A percentile compares a stretch with the other conserved stretches of the same genome.
phyloP scores from a whole-genome alignment of 2,329 filamentous ascomycete species.

The Polychaeton citri region DNA sequence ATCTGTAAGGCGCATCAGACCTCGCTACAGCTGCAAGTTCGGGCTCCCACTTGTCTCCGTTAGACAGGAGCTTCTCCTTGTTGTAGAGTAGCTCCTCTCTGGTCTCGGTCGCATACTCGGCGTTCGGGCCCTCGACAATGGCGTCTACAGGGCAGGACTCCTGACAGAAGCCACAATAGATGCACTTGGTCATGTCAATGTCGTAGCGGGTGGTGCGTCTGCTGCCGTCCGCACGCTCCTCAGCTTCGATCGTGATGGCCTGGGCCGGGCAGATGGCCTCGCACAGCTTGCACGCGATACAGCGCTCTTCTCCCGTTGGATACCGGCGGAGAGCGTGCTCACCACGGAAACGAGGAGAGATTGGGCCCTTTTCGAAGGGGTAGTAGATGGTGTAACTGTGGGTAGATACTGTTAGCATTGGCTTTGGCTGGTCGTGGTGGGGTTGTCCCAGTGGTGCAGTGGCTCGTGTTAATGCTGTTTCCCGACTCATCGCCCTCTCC shows the following conservation, averaged over 20 bases:
- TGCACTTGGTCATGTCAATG: constrained; percentile 99
- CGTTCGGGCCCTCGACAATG: constrained; percentile 65
- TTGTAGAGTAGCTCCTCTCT: constrained; percentile 95
- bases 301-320: constrained; percentile 93
- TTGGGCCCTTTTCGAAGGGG: constrained; percentile 97
- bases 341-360: constrained; percentile 93
- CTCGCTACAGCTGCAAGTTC: constrained; percentile 85
- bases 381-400: constrained; percentile 93
- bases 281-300: constrained; percentile 99
- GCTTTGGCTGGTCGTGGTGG: no score
- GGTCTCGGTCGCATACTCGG: constrained; percentile 62
- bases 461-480: no score
- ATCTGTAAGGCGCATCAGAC: constrained; percentile 68
- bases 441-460: no score
- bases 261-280: constrained; percentile 96
- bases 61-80: constrained; percentile 56
- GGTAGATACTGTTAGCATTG: no score
- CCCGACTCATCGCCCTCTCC: no score
- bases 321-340: constrained; percentile 95
- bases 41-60: constrained; percentile 67
- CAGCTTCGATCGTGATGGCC: constrained; percentile 97
- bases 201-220: constrained; percentile 94
- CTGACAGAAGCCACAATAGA: constrained; percentile 99
- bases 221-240: constrained; percentile 92
- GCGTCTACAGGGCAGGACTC: constrained; percentile 98